phyloP scores from a whole-genome alignment of 208 protist species.

The Leishmania turanica region DNA sequence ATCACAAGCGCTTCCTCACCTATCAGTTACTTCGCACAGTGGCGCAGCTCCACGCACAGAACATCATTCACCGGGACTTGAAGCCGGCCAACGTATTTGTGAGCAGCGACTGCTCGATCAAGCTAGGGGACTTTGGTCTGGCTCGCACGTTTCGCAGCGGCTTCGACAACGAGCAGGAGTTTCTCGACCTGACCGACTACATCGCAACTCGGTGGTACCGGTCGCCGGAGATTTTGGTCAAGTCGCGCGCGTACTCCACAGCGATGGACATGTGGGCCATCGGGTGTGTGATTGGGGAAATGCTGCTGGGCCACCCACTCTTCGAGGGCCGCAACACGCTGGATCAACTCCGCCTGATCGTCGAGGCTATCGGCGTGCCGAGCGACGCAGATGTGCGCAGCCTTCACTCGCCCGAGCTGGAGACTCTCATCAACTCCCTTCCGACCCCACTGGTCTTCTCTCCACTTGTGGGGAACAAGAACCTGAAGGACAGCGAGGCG shows the following conservation, averaged over 20 bases:
- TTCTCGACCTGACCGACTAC: constrained; percentile 94
- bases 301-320: constrained; percentile 93
- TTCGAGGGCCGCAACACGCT: constrained; percentile 96
- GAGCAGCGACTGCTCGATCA: constrained; percentile 93
- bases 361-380: constrained; percentile 89
- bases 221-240: constrained; percentile 97
- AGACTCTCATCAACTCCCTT: constrained; percentile 85
- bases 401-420: constrained; percentile 89
- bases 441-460: constrained; percentile 48
- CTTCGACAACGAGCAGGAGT: constrained; percentile 42
- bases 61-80: constrained; percentile 93
- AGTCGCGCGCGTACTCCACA: constrained; percentile 94
- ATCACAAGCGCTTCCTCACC: constrained; percentile 94
- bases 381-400: constrained; percentile 89
- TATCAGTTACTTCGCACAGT: constrained; percentile 96
- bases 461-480: constrained; percentile 38
- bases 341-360: constrained; percentile 96
- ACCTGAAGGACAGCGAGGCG: constrained; percentile 76
- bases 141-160: constrained; percentile 85
- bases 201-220: constrained; percentile 98
- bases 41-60: constrained; percentile 92
- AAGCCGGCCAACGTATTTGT: constrained; percentile 95
- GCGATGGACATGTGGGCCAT: constrained; percentile 99
- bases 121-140: constrained; percentile 98
- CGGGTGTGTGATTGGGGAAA: constrained; percentile 97